A percentile compares a stretch with the other conserved stretches of the same genome.
These are phyloP conservation scores for Phytophthora kernoviae DNA, from an alignment of 352 stramenopile genomes.

Conservation along the genomic window DNA sequence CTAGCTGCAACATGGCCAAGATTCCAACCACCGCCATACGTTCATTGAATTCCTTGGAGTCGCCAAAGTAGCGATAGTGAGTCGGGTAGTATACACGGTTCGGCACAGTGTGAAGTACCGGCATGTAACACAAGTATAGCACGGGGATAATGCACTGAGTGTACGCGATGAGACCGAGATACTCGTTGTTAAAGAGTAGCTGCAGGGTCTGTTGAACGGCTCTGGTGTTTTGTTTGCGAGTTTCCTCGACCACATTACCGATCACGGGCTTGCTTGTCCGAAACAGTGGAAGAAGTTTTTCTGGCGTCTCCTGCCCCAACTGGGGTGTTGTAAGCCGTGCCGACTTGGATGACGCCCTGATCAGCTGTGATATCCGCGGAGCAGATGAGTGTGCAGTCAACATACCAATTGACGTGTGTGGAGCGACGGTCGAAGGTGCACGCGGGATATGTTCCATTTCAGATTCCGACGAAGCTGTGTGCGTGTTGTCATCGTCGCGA, in stretches of 20 bases:
- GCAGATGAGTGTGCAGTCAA: background rate
- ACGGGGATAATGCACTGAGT: constrained; percentile 38
- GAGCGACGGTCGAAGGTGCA: background rate
- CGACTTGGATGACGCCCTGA: background rate
- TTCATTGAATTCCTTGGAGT: constrained; percentile 13
- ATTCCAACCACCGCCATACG: constrained; percentile 26
- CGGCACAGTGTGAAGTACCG: constrained; percentile 20
- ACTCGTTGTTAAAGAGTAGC: constrained; percentile 48
- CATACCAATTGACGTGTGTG: constrained; percentile 3
- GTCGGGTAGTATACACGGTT: constrained; percentile 38
- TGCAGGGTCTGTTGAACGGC: constrained; percentile 39
- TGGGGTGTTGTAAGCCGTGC: background rate
- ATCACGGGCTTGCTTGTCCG: constrained; percentile 15
- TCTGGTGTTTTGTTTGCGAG: constrained; percentile 31
- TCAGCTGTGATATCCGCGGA: constrained; percentile 10
- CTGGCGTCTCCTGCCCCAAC: constrained; percentile 23
- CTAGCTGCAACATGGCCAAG: constrained; percentile 20
- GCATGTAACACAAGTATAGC: constrained; percentile 39
- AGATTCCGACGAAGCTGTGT: constrained; percentile 20
- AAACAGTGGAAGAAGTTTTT: constrained; percentile 22
- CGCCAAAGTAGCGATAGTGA: constrained; percentile 25
- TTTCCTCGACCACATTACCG: constrained; percentile 14
- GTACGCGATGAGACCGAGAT: constrained; percentile 37
- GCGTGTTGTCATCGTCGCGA: constrained; percentile 2
- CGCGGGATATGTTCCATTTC: constrained; percentile 11